A percentile compares a stretch with the other conserved stretches of the same genome.
Conservation (phyloP, 2,329 filamentous ascomycete species). For the Pseudonectria buxi region DNA sequence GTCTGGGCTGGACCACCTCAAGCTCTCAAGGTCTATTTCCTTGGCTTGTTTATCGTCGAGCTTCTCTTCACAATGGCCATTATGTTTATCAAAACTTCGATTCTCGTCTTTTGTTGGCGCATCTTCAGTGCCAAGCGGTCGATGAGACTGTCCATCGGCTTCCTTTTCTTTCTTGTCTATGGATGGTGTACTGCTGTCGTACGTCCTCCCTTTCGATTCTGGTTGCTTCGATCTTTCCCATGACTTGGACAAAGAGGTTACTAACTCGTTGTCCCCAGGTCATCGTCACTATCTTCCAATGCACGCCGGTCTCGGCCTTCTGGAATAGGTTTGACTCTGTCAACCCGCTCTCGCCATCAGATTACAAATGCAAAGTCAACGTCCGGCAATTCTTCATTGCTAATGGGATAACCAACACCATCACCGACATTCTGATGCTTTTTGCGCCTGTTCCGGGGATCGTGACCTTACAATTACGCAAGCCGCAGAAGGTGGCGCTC, state of each 20-base stretch:
- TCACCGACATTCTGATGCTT: constrained; percentile 9
- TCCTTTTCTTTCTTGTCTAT: too few species aligned
- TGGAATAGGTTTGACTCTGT: constrained; percentile 10
- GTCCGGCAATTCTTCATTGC: constrained; percentile 15
- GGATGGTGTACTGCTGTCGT: too few species aligned
- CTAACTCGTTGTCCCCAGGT: constrained; percentile 2
- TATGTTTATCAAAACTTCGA: constrained; percentile 4
- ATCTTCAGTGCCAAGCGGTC: constrained; percentile 3
- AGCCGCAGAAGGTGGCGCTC: constrained; percentile 15
- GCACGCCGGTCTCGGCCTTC: constrained; percentile 10
- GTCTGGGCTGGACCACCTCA: constrained; percentile 5
- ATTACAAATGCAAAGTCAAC: constrained; percentile 10
- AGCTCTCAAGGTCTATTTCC: background rate
- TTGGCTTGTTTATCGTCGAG: constrained; percentile 7
- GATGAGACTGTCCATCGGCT: constrained; percentile 1
- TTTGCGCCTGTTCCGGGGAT: constrained; percentile 1
- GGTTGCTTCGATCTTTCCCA: too few species aligned
- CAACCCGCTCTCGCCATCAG: constrained; percentile 2
- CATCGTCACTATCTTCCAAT: constrained; percentile 9
- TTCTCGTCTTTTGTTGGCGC: constrained; percentile 8
- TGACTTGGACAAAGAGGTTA: background rate
- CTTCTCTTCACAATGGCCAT: constrained; percentile 3
- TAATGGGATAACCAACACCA: constrained; percentile 19
- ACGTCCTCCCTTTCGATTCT: too few species aligned
- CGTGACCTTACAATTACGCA: constrained; percentile 14